Percentiles rank a stretch among this genome's conserved stretches.
Conservation (phyloP, 495 filamentous ascomycete species). For the Talaromyces nanjingensis region DNA sequence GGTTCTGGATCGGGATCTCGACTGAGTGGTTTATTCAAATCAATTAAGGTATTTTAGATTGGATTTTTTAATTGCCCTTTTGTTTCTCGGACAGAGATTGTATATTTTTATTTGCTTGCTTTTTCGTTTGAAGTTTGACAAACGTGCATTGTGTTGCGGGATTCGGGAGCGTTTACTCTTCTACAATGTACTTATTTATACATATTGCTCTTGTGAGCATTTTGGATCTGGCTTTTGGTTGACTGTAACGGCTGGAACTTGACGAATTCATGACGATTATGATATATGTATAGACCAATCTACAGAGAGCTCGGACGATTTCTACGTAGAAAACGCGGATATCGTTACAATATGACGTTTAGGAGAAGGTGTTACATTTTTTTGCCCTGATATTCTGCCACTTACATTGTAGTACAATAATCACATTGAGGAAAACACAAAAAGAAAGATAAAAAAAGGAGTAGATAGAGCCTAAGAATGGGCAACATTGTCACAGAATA, state of each 20-base stretch:
- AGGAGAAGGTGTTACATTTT: neutral
- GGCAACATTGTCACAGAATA: too few relatives aligned
- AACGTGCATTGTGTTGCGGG: neutral
- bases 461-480: too few relatives aligned
- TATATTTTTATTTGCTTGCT: neutral
- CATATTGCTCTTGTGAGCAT: slow-evolving; percentile 2
- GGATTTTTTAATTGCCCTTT: neutral
- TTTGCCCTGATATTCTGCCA: too few relatives aligned
- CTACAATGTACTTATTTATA: slow-evolving; percentile 5
- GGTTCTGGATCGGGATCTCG: slow-evolving; percentile 14
- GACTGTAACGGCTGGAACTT: neutral
- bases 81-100: neutral
- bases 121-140: neutral
- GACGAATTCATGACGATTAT: neutral
- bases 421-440: too few relatives aligned
- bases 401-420: too few relatives aligned
- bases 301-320: too few relatives aligned
- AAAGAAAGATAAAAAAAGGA: too few relatives aligned
- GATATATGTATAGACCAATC: neutral
- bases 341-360: neutral
- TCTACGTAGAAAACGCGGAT: neutral
- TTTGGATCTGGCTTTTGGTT: neutral
- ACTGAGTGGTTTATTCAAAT: slow-evolving; percentile 31
- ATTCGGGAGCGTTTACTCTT: neutral
- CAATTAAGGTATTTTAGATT: slow-evolving; percentile 9